Conservation (phyloP, 257 asterid species). For the Cordia subcordata region DNA sequence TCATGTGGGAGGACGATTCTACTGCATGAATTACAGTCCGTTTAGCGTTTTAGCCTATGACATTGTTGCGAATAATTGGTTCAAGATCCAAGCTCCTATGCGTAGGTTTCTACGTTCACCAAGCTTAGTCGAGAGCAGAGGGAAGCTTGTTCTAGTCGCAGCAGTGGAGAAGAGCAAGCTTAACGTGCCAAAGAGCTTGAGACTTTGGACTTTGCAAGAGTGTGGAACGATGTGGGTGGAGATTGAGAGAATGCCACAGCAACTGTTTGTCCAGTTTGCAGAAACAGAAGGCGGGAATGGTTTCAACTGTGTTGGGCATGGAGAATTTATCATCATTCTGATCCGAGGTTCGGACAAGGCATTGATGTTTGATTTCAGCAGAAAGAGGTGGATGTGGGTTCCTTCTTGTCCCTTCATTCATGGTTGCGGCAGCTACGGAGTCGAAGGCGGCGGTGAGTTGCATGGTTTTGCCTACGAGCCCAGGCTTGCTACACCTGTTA, state of each 20-base stretch:
- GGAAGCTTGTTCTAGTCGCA: conserved; percentile 60
- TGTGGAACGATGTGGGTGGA: conserved; percentile 71
- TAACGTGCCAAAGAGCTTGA: conserved; percentile 75
- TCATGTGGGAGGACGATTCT: conserved; percentile 52
- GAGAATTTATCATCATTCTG: conserved; percentile 49
- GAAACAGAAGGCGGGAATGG: conserved; percentile 70
- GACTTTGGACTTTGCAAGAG: conserved; percentile 75
- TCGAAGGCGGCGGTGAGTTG: conserved; percentile 37
- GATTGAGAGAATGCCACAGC: conserved; percentile 96
- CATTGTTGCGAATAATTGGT: conserved; percentile 48
- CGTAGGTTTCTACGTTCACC: conserved; percentile 83
- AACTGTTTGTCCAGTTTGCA: conserved; percentile 59
- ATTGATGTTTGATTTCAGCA: conserved; percentile 52
- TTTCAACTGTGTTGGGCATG: conserved; percentile 68
- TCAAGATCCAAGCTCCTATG: conserved; percentile 92
- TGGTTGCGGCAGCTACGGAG: conserved; percentile 12
- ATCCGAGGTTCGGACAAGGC: conserved; percentile 46
- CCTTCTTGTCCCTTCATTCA: conserved; percentile 60
- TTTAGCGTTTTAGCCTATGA: conserved; percentile 68
- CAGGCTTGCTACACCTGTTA: conserved; percentile 59
- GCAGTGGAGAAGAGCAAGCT: conserved; percentile 94
- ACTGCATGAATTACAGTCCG: conserved; percentile 98
- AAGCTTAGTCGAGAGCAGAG: conserved; percentile 53
- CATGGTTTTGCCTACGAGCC: conserved; percentile 81
- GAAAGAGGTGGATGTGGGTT: conserved; percentile 76